These are phyloP conservation scores for Lojkania enalia DNA, from an alignment of 2,329 filamentous ascomycete genomes.

Conservation along the genomic window DNA sequence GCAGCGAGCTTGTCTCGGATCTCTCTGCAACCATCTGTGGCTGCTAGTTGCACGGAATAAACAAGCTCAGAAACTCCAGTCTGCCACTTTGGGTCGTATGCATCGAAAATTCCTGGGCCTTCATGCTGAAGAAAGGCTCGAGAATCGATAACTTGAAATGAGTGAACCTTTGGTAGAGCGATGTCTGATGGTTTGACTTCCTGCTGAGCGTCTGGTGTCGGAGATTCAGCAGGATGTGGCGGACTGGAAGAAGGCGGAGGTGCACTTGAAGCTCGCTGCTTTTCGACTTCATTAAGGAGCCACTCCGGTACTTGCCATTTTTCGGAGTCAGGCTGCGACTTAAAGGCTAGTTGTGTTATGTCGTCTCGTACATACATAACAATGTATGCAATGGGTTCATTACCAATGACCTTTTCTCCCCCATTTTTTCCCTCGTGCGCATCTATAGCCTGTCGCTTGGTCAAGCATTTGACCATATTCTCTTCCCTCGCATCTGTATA, in stretches of 20 bases:
- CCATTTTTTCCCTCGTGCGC: constrained; percentile 54
- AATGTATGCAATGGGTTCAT: constrained; percentile 58
- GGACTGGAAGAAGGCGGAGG: constrained; percentile 19
- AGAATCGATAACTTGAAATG: constrained; percentile 41
- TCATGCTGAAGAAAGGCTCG: constrained; percentile 38
- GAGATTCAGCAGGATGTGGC: constrained; percentile 3
- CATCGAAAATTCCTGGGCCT: constrained; percentile 43
- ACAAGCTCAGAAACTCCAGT: constrained; percentile 17
- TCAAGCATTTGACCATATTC: constrained; percentile 60
- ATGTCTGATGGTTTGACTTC: constrained; percentile 8
- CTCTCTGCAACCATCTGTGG: constrained; percentile 30
- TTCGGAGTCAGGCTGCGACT: constrained; percentile 50
- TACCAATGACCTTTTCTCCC: constrained; percentile 43
- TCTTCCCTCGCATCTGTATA: constrained; percentile 59
- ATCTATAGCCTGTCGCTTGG: constrained; percentile 57
- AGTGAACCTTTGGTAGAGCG: constrained; percentile 14
- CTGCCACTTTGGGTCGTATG: constrained; percentile 33
- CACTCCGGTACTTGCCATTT: constrained; percentile 52
- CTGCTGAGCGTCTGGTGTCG: constrained; percentile 9
- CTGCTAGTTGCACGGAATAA: constrained; percentile 25
- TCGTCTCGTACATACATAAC: constrained; percentile 60
- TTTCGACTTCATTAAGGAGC: constrained; percentile 37
- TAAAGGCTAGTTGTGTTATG: constrained; percentile 42
- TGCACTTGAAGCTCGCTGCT: constrained; percentile 20
- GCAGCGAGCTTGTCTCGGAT: constrained; percentile 36